Evolutionary conservation across 2,329 filamentous ascomycete genomes (phyloP), one percentile per base, ranked within the genome.

Genomic region (Epichloe sibirici): DNA sequence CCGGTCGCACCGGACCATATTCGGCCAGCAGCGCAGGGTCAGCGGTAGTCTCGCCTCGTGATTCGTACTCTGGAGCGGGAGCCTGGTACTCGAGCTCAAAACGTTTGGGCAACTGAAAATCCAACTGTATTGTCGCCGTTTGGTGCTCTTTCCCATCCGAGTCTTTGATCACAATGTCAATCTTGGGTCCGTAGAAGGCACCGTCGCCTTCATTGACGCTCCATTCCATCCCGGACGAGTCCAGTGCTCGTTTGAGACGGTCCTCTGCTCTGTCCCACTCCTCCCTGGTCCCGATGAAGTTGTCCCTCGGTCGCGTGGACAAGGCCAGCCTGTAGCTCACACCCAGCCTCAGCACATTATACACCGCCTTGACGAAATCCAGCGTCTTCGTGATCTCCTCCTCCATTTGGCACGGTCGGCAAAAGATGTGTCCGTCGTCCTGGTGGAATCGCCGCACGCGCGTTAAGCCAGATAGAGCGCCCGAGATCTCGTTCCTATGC

Each of bases 361-460:
- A 90, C 0, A 86, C 81, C 61, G 82, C 78, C 50, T 80, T 77
- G 48, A 91, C 82, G 65, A 93, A 91, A 38, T 83, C 80, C 45
- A 93, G 69, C 2, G 86, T 88, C 55, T 78, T 78, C 51, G 77
- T 75, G 53, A 93, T 91, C 68, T 93, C 88, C 3, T 78, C 72
- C 58, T 82, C 74, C 53, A 91, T 87, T 66, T 93, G 88, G 46
- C 76, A 74, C 5, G 85, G 86, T 1, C 86, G 81, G 66, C 89
- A 94, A 67, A 95, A 95, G 56, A 95, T 93, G 67, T 95, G 89
- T 5, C 86, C 87, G 64, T 95, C 89, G 65, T 95, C 90, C 65
- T 95, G 90, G 67, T 93, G 88, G 67, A 95, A 95, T 21, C 89
- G 79, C 37, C 89, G 80, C 48, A 95, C 88, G 54, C 90, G 81